Conservation (phyloP, 139 green algal genomes). For the Coelastrella sp. region DNA sequence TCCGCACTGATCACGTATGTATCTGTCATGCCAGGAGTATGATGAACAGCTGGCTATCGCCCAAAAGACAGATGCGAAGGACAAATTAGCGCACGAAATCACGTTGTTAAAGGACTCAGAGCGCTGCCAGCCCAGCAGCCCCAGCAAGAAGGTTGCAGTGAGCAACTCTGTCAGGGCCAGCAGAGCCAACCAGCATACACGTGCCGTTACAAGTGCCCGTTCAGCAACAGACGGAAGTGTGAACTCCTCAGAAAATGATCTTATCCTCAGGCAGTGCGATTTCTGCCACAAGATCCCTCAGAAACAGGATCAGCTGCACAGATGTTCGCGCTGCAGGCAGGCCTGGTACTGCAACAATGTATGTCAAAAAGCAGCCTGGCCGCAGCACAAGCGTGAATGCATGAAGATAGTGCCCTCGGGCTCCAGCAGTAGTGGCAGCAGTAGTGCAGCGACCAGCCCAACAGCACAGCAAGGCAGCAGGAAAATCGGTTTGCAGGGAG, state of each 20-base stretch:
- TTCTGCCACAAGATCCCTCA: background rate
- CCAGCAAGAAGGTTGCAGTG: background rate
- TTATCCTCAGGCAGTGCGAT: background rate
- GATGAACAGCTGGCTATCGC: conserved; percentile 26
- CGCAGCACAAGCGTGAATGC: conserved; percentile 60
- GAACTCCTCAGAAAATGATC: background rate
- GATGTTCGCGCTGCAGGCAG: conserved; percentile 51
- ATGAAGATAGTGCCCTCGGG: background rate
- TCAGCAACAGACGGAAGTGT: background rate
- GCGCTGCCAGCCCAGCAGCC: background rate
- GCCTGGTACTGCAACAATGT: conserved; percentile 52
- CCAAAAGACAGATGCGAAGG: background rate
- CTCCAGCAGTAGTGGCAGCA: background rate
- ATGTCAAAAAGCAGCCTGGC: conserved; percentile 50
- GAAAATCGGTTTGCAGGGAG: background rate
- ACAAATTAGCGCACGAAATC: background rate
- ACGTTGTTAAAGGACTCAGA: background rate
- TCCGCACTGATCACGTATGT: background rate
- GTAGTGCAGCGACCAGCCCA: conserved; percentile 19
- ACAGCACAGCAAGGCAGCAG: conserved; percentile 23
- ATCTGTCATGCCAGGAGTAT: conserved; percentile 14
- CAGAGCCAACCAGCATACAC: background rate
- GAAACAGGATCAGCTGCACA: background rate
- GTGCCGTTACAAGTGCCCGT: background rate
- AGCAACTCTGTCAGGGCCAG: background rate